These are phyloP conservation scores for Diaporthe batatas DNA, from an alignment of 2,329 filamentous ascomycete species.

Conservation along the genomic window DNA sequence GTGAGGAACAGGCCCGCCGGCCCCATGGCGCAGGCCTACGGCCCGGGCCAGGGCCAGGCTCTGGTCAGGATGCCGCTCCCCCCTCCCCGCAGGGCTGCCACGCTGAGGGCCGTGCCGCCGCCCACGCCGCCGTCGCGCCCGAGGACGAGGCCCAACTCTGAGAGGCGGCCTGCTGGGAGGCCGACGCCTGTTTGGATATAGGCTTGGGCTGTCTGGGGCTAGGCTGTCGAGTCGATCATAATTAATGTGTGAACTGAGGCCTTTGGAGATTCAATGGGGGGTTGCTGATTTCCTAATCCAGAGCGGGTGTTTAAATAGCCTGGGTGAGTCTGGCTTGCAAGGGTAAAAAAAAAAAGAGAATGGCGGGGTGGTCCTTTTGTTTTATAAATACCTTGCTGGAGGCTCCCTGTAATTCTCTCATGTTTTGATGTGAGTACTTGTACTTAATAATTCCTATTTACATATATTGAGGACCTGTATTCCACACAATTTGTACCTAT, in stretches of 20 bases:
- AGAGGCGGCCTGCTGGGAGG: slow-evolving; percentile 4
- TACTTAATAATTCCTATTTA: slow-evolving; percentile 1
- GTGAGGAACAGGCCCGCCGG: slow-evolving; percentile 1
- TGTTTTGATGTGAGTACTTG: not conserved
- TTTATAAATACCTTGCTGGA: not conserved
- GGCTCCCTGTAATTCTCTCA: not conserved
- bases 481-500: not conserved
- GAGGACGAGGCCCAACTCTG: slow-evolving; percentile 5
- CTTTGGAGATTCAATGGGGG: no score
- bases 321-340: not conserved
- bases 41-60: not conserved
- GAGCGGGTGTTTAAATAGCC: not conserved
- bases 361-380: not conserved
- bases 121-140: not conserved
- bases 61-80: not conserved
- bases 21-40: not conserved
- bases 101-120: not conserved
- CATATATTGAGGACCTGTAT: not conserved
- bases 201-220: not conserved
- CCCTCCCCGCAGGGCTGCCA: not conserved
- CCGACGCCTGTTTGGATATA: slow-evolving; percentile 33
- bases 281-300: not conserved
- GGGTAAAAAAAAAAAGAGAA: not conserved
- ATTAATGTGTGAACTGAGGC: no score
- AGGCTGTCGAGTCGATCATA: no score